phyloP scores from a whole-genome alignment of 1,284 basidiomycete genomes.

The Mycena sp. region DNA sequence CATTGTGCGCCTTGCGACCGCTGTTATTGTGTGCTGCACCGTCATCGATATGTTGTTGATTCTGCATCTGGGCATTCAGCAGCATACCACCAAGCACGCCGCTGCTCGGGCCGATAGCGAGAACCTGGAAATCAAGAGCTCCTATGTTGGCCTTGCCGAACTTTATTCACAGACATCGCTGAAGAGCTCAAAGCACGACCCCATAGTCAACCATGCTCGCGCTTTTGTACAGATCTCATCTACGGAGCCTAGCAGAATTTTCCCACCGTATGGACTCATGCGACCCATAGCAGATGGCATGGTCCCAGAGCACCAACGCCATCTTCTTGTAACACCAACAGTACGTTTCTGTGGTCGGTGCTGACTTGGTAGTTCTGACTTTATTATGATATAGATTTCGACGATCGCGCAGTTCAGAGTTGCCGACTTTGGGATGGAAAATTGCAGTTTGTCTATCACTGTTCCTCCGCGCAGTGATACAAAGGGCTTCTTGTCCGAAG shows the following conservation, averaged over 20 bases:
- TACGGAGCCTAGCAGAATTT: slow-evolving; percentile 18
- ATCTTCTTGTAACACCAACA: slow-evolving; percentile 16
- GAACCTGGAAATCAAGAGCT: slow-evolving; percentile 19
- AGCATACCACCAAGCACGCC: neutral
- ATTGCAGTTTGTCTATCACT: slow-evolving; percentile 22
- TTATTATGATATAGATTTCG: slow-evolving; percentile 4
- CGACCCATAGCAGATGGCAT: slow-evolving; percentile 18
- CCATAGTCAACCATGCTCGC: slow-evolving; percentile 24
- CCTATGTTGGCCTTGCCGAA: slow-evolving; percentile 22
- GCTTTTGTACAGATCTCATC: slow-evolving; percentile 22
- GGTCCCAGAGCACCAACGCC: slow-evolving; percentile 23
- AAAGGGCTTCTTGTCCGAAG: neutral
- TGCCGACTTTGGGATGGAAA: slow-evolving; percentile 26
- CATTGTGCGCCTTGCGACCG: slow-evolving; percentile 15
- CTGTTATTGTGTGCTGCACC: slow-evolving; percentile 15
- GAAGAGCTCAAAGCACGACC: slow-evolving; percentile 18
- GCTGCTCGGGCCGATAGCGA: neutral
- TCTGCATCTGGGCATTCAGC: slow-evolving; percentile 17
- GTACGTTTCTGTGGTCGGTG: neutral
- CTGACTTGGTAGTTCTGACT: neutral
- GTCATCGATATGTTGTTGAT: slow-evolving; percentile 19
- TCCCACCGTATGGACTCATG: slow-evolving; percentile 22
- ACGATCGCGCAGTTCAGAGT: slow-evolving; percentile 23
- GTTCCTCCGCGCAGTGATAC: slow-evolving; percentile 15
- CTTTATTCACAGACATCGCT: slow-evolving; percentile 19